Evolutionary conservation across 2,329 filamentous ascomycete genomes (phyloP), one percentile per base, ranked within the genome.

Genomic region (Fusarium goolgardi): DNA sequence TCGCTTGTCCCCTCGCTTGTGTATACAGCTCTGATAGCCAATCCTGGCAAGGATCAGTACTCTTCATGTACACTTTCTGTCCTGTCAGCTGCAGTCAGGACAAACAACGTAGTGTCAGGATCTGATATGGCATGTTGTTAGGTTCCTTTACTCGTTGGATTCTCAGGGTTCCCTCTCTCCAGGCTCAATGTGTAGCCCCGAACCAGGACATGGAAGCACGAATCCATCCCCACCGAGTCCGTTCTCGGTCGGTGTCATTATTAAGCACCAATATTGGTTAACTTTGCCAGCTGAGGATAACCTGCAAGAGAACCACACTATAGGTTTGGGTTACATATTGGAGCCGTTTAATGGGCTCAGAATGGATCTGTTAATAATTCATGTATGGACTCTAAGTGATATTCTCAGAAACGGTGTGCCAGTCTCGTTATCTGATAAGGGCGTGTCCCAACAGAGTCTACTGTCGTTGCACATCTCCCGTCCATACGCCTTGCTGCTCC

Each of bases 61-160:
- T 31, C 40, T 54, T 58, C 49, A 50, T 53, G 61, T 66, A 40
- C 59, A 66, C 23, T 50, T 37, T 20, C 31, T 11, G 21, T 25
- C 47, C 21, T 51, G 32, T 51, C 47, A 51, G 56, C 53, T 56
- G 35, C 45, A 39, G 41, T 53, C 56, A 70, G 44, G 49, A 59
- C 57, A 57, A 63, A 59, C 50, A 50, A 67, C 59, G 62, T 50
- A 63, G 43, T 29, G 46, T 44, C 58, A 37, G 44, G 52, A 40
- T 52, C 40, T 56, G 23, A 56, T 50, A 57, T 69, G 65, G 66
- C 62, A 56, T 67, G 62, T 67, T 70, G 34, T 70, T 54, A 54
- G 63, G 54, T 60, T 67, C 50, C 46, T 54, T 56, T 32, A 45
- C 41, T 53, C 49, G 13, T 50, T 45, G 55, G 43, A 27, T 34